phyloP scores from a whole-genome alignment of 163 green algal species.

The Scenedesmus sp. region DNA sequence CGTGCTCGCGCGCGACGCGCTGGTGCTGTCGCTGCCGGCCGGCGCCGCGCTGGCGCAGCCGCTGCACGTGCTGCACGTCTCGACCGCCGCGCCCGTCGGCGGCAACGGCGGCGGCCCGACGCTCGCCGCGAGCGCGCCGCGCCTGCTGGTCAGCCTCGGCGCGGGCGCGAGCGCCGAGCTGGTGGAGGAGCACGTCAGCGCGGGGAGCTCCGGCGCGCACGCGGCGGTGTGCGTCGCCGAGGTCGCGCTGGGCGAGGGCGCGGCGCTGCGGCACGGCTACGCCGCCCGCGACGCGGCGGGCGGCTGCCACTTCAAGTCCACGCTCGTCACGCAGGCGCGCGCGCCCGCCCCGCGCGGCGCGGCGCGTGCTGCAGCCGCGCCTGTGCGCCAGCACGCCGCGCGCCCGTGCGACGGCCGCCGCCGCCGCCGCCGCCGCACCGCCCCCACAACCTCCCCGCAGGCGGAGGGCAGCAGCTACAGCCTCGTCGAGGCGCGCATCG shows the following conservation, averaged over 20 bases:
- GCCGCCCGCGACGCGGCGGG: constrained; percentile 61
- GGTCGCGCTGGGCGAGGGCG: constrained; percentile 58
- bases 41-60: constrained; percentile 56
- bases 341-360: too few species aligned
- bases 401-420: too few species aligned
- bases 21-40: constrained; percentile 70
- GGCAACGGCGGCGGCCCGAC: not conserved
- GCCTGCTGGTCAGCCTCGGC: constrained; percentile 78
- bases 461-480: constrained; percentile 75
- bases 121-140: constrained; percentile 57
- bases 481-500: constrained; percentile 83
- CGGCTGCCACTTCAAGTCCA: constrained; percentile 82
- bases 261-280: constrained; percentile 62
- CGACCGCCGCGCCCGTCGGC: constrained; percentile 49
- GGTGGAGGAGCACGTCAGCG: constrained; percentile 84
- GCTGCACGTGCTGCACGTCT: constrained; percentile 84
- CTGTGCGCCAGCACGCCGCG: too few species aligned
- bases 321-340: constrained; percentile 68
- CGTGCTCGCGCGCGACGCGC: constrained; percentile 64
- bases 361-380: too few species aligned
- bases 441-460: constrained; percentile 62
- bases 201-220: constrained; percentile 46
- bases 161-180: constrained; percentile 62
- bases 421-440: too few species aligned
- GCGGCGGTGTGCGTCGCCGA: constrained; percentile 77